Conservation (phyloP, 2,329 filamentous ascomycete species). For the Botrytis galanthina region DNA sequence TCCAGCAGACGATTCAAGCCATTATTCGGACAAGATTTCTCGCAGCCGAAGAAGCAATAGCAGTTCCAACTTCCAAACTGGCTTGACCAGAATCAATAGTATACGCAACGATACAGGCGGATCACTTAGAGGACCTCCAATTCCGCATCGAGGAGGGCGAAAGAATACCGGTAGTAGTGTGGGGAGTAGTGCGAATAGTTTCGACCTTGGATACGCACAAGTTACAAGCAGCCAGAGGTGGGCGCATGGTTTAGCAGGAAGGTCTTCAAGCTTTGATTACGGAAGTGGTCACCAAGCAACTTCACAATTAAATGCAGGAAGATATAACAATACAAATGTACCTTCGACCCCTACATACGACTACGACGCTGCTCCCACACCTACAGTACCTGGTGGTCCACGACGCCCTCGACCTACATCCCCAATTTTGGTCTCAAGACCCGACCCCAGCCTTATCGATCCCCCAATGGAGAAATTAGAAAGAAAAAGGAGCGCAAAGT, state of each 20-base stretch:
- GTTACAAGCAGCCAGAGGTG: slow-evolving; percentile 58
- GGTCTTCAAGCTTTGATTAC: slow-evolving; percentile 75
- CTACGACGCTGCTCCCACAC: slow-evolving; percentile 81
- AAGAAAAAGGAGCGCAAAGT: slow-evolving; percentile 58
- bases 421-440: slow-evolving; percentile 37
- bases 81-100: slow-evolving; percentile 61
- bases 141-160: slow-evolving; percentile 49
- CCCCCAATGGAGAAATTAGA: slow-evolving; percentile 44
- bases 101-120: slow-evolving; percentile 44
- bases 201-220: slow-evolving; percentile 61
- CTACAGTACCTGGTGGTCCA: slow-evolving; percentile 78
- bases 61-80: slow-evolving; percentile 67
- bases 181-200: slow-evolving; percentile 65
- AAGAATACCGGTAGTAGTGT: slow-evolving; percentile 59
- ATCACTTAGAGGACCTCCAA: slow-evolving; percentile 36
- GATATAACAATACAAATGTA: slow-evolving; percentile 25
- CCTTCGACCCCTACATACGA: slow-evolving; percentile 43
- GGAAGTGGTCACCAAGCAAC: slow-evolving; percentile 45
- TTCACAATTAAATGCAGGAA: slow-evolving; percentile 38
- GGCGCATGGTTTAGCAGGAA: slow-evolving; percentile 47
- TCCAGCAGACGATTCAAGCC: slow-evolving; percentile 51
- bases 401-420: slow-evolving; percentile 50
- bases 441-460: slow-evolving; percentile 25
- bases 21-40: slow-evolving; percentile 50
- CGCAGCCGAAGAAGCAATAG: slow-evolving; percentile 74